Evolutionary conservation across 179 eudicot genomes (phyloP).

Genomic region (Vitellaria paradoxa): DNA sequence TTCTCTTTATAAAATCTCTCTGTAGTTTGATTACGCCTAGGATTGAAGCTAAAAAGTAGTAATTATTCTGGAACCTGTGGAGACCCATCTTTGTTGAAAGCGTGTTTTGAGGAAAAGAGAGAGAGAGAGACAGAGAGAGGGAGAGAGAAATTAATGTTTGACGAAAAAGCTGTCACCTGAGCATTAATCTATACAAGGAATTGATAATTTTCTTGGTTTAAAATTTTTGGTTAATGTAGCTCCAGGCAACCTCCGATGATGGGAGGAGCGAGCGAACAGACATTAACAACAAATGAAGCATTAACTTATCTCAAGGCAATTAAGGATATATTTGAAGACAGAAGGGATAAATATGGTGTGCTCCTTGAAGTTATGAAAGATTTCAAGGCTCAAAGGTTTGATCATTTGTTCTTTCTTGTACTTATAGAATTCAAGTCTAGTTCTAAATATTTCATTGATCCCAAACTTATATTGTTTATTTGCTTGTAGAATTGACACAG

Average conservation of each 20-base stretch:
- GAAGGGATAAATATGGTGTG: conserved; percentile 69
- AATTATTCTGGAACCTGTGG: too few species aligned
- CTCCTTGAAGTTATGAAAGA: conserved; percentile 92
- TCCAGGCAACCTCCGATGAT: conserved; percentile 47
- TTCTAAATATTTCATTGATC: conserved; percentile 3
- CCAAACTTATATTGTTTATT: conserved; percentile 4
- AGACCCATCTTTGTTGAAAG: too few species aligned
- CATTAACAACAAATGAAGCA: conserved; percentile 81
- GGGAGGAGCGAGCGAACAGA: conserved; percentile 46
- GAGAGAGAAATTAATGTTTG: too few species aligned
- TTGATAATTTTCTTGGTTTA: not conserved
- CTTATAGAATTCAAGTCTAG: not conserved
- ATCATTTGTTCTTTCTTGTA: conserved; percentile 1
- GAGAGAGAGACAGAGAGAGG: too few species aligned
- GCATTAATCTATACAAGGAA: conserved; percentile 16
- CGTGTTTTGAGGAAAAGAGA: too few species aligned
- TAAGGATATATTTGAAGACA: conserved; percentile 77
- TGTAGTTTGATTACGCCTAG: too few species aligned
- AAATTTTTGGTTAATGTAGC: conserved; percentile 31
- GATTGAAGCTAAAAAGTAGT: too few species aligned
- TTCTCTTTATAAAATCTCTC: too few species aligned
- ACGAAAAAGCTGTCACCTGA: not conserved
- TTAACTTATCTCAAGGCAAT: conserved; percentile 72
- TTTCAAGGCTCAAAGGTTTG: conserved; percentile 85
- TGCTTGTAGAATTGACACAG: conserved; percentile 69